phyloP scores from a whole-genome alignment of 108 stramenopile species.

The Licmophora abbreviata region DNA sequence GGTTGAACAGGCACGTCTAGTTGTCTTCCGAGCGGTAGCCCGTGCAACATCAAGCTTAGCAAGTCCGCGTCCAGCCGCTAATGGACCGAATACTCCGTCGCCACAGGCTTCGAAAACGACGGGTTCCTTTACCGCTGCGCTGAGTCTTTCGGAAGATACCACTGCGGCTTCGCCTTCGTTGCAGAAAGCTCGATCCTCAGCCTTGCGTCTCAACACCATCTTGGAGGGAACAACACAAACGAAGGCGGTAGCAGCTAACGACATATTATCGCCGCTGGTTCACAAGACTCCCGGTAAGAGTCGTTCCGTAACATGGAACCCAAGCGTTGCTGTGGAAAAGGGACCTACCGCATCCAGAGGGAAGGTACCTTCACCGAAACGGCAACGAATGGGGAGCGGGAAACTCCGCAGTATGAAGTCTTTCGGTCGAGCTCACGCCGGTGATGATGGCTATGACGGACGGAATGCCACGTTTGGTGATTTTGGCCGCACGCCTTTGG shows the following conservation, averaged over 20 bases:
- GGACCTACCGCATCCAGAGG: neutral
- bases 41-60: conserved; percentile 28
- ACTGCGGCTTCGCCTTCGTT: conserved; percentile 1
- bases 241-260: conserved; percentile 4
- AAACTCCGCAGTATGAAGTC: conserved; percentile 40
- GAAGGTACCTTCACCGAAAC: conserved; percentile 17
- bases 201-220: conserved; percentile 31
- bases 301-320: conserved; percentile 45
- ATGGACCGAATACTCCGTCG: neutral
- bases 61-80: neutral
- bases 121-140: conserved; percentile 22
- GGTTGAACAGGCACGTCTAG: conserved; percentile 52
- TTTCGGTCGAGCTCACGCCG: conserved; percentile 50
- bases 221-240: conserved; percentile 14
- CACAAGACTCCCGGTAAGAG: conserved; percentile 14
- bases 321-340: conserved; percentile 10
- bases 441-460: conserved; percentile 34
- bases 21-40: conserved; percentile 57
- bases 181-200: conserved; percentile 33
- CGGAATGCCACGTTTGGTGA: conserved; percentile 58
- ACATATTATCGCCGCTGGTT: neutral
- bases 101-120: conserved; percentile 1
- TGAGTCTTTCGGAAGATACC: conserved; percentile 16
- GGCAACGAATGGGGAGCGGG: conserved; percentile 19
- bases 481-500: conserved; percentile 27